These are phyloP conservation scores for Prillingera fragicola DNA, from an alignment of 1,284 basidiomycete species.

Conservation along the genomic window DNA sequence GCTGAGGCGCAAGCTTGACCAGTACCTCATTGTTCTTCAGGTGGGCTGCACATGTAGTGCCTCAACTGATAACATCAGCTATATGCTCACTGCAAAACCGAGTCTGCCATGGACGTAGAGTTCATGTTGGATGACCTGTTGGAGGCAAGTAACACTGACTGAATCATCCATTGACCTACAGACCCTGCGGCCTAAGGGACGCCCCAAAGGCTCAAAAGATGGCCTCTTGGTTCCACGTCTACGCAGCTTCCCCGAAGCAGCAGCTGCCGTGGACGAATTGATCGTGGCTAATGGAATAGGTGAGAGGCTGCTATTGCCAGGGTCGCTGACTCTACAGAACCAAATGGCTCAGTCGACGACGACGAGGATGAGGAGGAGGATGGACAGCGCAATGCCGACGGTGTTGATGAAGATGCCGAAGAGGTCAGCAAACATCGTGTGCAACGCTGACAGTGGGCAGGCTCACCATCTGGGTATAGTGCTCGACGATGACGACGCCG, in stretches of 20 bases:
- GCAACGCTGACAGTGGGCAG: background rate
- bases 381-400: constrained; percentile 5
- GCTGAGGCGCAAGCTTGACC: constrained; percentile 84
- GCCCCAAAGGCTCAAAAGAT: constrained; percentile 17
- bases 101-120: constrained; percentile 91
- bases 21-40: constrained; percentile 88
- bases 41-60: constrained; percentile 49
- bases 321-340: constrained; percentile 2
- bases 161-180: constrained; percentile 39
- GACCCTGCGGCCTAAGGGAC: constrained; percentile 72
- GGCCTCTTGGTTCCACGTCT: constrained; percentile 48
- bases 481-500: constrained; percentile 16
- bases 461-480: background rate
- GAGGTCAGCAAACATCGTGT: constrained; percentile 49
- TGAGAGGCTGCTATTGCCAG: constrained; percentile 37
- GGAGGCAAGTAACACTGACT: constrained; percentile 56
- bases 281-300: constrained; percentile 59
- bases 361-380: constrained; percentile 16
- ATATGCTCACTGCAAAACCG: constrained; percentile 79
- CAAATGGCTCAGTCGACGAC: constrained; percentile 7
- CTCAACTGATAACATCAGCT: constrained; percentile 53
- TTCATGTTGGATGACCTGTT: constrained; percentile 93
- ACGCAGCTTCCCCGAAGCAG: constrained; percentile 77
- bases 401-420: constrained; percentile 78
- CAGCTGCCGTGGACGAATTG: constrained; percentile 80